phyloP scores from a whole-genome alignment of 225 moss, liverwort and hornwort species.

The Bryoerythrophyllum caledonicum region DNA sequence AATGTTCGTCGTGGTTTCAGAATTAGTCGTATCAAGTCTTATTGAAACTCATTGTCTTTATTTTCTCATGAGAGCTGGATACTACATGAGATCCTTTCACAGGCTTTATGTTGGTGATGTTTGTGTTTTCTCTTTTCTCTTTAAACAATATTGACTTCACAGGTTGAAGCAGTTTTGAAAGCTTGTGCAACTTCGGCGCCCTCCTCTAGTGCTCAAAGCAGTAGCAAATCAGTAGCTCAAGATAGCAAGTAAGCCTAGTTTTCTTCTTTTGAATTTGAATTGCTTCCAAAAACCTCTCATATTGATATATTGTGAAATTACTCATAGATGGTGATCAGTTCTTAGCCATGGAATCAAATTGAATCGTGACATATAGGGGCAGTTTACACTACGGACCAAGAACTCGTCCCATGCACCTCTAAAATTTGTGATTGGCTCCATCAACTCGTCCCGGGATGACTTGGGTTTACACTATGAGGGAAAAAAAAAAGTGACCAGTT shows the following conservation, averaged over 20 bases:
- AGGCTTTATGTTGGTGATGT: not conserved
- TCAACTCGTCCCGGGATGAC: too few relatives aligned
- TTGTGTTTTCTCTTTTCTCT: not conserved
- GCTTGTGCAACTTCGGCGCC: constrained; percentile 65
- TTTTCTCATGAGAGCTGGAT: not conserved
- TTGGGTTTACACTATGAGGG: too few relatives aligned
- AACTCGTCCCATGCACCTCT: too few relatives aligned
- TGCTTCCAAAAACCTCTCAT: not conserved
- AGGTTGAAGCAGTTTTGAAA: constrained; percentile 85
- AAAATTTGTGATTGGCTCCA: too few relatives aligned
- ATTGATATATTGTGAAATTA: not conserved
- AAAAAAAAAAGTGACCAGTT: too few relatives aligned
- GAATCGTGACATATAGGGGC: not conserved
- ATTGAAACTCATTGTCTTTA: not conserved
- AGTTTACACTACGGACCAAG: too few relatives aligned
- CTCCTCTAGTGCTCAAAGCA: constrained; percentile 27
- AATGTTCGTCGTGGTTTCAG: too few relatives aligned
- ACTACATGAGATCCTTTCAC: not conserved
- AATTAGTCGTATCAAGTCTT: not conserved
- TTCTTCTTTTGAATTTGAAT: not conserved
- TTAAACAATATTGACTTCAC: constrained; percentile 22
- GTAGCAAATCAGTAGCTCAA: constrained; percentile 26
- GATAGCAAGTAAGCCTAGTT: constrained; percentile 28
- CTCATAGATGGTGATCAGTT: constrained; percentile 12
- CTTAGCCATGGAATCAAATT: not conserved